Conservation (phyloP, 805 yeast species). For the Monosporozyma yasuniensis region DNA sequence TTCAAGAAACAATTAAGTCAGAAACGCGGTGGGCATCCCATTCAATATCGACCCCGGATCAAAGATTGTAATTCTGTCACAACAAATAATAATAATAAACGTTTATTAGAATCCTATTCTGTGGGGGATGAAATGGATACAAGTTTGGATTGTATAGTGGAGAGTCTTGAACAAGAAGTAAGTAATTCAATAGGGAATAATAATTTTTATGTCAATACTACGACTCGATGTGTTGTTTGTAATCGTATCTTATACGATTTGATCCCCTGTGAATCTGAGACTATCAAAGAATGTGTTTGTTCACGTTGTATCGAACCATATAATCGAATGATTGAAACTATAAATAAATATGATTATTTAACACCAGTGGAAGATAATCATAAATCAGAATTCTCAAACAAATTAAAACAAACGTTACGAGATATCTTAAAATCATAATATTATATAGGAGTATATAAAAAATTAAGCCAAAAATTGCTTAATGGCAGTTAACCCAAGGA, state of each 20-base stretch:
- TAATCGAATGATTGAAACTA: background rate
- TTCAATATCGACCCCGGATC: background rate
- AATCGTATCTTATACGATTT: background rate
- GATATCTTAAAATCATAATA: conserved; percentile 33
- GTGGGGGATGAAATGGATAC: background rate
- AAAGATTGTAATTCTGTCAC: background rate
- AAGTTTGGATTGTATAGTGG: background rate
- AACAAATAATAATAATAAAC: background rate
- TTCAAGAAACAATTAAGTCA: background rate
- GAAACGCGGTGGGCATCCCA: background rate
- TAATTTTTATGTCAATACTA: background rate
- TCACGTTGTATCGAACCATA: background rate
- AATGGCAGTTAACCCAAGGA: conserved; percentile 31
- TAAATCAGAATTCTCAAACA: background rate
- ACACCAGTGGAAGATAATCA: background rate
- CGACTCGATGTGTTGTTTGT: background rate
- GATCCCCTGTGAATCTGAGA: background rate
- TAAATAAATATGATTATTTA: background rate
- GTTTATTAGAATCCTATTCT: background rate
- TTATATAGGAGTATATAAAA: conserved; percentile 28
- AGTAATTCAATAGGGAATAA: background rate
- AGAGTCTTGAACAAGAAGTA: background rate
- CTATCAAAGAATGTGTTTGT: background rate
- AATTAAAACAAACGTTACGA: conserved; percentile 6
- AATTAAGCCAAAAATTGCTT: conserved; percentile 7